phyloP scores from a whole-genome alignment of 495 filamentous ascomycete species.

The Daldinia vernicosa region DNA sequence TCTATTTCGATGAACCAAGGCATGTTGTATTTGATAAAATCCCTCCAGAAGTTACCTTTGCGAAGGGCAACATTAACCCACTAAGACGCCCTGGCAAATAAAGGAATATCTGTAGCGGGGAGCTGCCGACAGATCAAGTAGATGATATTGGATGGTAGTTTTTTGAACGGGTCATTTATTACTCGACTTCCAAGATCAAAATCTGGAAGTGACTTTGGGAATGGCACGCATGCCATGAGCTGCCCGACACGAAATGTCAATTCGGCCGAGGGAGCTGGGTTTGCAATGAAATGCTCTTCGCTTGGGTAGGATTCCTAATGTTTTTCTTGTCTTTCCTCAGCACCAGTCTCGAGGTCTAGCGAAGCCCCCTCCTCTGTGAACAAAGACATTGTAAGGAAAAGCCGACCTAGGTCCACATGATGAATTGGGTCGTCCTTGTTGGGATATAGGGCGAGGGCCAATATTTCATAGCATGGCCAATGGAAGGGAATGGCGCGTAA shows the following conservation, averaged over 20 bases:
- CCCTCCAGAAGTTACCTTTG: conserved; percentile 9
- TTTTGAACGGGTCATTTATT: conserved; percentile 11
- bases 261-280: not conserved
- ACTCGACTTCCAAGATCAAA: conserved; percentile 7
- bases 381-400: not conserved
- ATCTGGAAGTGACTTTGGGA: not conserved
- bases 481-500: conserved; percentile 15
- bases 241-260: conserved; percentile 9
- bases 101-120: not conserved
- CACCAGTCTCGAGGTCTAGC: not conserved
- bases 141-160: not conserved
- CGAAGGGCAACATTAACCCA: not conserved
- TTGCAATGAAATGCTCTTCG: conserved; percentile 19
- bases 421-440: not conserved
- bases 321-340: not conserved
- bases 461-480: conserved; percentile 13
- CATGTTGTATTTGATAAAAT: conserved; percentile 2
- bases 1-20: conserved; percentile 21
- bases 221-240: not conserved
- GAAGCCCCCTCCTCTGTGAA: not conserved
- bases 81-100: conserved; percentile 5
- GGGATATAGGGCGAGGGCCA: conserved; percentile 2
- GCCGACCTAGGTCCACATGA: not conserved
- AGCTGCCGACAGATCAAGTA: not conserved
- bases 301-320: not conserved